Evolutionary conservation across 257 asterid genomes (phyloP), one percentile per base, ranked within the genome.

Genomic region (Solanum neorickii): DNA sequence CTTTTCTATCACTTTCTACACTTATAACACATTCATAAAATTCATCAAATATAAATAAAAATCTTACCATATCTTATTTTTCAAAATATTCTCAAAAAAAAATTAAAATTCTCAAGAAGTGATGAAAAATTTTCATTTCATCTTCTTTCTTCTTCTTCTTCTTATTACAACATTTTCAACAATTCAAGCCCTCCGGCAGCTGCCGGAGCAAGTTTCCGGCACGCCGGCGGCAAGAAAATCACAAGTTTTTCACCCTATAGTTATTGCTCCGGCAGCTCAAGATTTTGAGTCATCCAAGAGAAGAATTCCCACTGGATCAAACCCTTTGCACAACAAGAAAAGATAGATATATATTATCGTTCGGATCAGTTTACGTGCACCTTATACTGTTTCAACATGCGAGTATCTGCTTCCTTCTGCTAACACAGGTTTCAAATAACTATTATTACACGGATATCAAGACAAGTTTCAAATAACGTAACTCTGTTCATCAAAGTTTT

Each of bases 221-320:
- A 44, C n/a, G 23, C 46, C 87, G n/a, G 44, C 27, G 20, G 65
- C 62, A 18, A 84, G 66, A 62, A 84, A 47, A 44, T 20, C 56
- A 70, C 87, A 84, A 84, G 68, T 39, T 68, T 84, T 84, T 66
- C 82, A 42, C 46, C 87, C 87, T 84, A 6, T 27, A 14, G 82
- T 35, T 3, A 70, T 20, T 39, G 23, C 82, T 84, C 87, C 87
- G 44, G 66, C 66, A 5, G 65, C 82, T 84, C 59, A 70, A 84
- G 66, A 68, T 62, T 12, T 84, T n/a, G 82, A 16, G 82, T 70
- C 87, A n/a, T 68, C 9, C 8, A 84, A 62, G 82, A 84, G 87
- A 18, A 84, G 65, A 84, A 84, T 21, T 70, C 87, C 87, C 21
- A 84, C 87, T 33, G 87, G 87, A 27, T 84, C 87, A 66, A 84